Evolutionary conservation across 495 filamentous ascomycete species (phyloP), one percentile per base, ranked within the genome.

Genomic region (Durotheca rogersii): DNA sequence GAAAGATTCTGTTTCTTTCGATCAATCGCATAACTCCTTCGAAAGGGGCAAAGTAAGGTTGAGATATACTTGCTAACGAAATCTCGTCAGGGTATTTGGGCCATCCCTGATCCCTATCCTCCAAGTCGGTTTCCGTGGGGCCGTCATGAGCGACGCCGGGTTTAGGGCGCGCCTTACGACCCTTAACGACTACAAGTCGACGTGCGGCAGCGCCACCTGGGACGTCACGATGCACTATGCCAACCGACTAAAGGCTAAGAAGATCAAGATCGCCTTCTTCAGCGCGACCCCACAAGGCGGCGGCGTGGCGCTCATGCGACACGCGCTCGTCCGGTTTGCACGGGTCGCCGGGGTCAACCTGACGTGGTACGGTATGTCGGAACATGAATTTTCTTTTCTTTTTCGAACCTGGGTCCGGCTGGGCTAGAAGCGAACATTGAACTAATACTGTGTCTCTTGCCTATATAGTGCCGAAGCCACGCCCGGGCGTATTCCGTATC

Each of bases 261-360:
- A 85, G 25, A 73, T 82, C 38, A 87, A 83, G 58, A 78, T 93
- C 58, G 89, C 89, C 0, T 93, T 90, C 72, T 94, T 94, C 75
- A 89, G 84, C 56, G 81, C 82, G 31, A 93, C 90, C 1, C 89
- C 90, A 1, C 88, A 94, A 61, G 89, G 90, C 16, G 90, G 90
- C 45, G 90, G 89, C 17, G 89, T 95, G 15, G 87, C 88, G 6
- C 73, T 94, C 27, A 95, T 95, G 90, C 77, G 89, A 34, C 90
- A 94, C 69, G 87, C 90, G 11, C 74, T 93, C 16, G 76, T 90
- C 20, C 76, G 90, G 34, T 88, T 91, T 47, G 78, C 83, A n/a
- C 73, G 80, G 54, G 65, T 78, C 3, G 44, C 90, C 40, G 85
- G 83, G 1, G 82, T 89, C 5, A 77, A 90, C 48, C 73, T 85